Conservation (phyloP, 805 yeast genomes). For the Candida silvicultrix region DNA sequence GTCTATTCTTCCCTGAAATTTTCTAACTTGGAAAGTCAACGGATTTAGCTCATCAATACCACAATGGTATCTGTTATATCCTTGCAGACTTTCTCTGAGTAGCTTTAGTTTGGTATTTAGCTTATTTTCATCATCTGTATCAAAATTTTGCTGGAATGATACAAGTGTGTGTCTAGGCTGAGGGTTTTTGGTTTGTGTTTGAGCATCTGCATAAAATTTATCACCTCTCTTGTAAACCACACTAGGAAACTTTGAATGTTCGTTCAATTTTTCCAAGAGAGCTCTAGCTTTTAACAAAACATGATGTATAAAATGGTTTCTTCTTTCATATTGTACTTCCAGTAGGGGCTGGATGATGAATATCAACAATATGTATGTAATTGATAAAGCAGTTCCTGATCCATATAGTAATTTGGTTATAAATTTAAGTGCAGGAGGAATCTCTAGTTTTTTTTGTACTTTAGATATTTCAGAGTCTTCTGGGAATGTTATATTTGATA, state of each 20-base stretch:
- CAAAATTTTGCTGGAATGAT: slow-evolving; percentile 1
- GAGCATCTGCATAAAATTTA: slow-evolving; percentile 29
- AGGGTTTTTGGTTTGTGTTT: slow-evolving; percentile 18
- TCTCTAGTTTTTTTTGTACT: not conserved
- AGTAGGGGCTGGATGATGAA: slow-evolving; percentile 35
- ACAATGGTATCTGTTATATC: slow-evolving; percentile 17
- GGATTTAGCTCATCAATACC: slow-evolving; percentile 18
- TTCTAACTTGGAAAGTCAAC: slow-evolving; percentile 24
- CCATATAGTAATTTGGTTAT: slow-evolving; percentile 24
- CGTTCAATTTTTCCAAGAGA: slow-evolving; percentile 21
- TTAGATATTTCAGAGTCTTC: slow-evolving; percentile 6
- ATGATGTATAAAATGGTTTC: slow-evolving; percentile 26
- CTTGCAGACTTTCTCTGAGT: slow-evolving; percentile 24
- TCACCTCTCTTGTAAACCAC: slow-evolving; percentile 37
- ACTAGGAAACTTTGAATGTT: slow-evolving; percentile 29
- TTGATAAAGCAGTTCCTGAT: slow-evolving; percentile 28
- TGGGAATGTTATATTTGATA: slow-evolving; percentile 13
- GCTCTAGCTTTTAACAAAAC: slow-evolving; percentile 25
- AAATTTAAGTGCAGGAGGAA: slow-evolving; percentile 20
- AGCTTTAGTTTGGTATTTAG: slow-evolving; percentile 23
- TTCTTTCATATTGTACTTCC: slow-evolving; percentile 30
- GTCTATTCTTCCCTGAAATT: slow-evolving; percentile 19
- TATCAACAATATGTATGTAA: slow-evolving; percentile 26
- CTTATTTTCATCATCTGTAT: slow-evolving; percentile 2
- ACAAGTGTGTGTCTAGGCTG: slow-evolving; percentile 11